phyloP scores from a whole-genome alignment of 164 flowering plant species.

The Piper longum region DNA sequence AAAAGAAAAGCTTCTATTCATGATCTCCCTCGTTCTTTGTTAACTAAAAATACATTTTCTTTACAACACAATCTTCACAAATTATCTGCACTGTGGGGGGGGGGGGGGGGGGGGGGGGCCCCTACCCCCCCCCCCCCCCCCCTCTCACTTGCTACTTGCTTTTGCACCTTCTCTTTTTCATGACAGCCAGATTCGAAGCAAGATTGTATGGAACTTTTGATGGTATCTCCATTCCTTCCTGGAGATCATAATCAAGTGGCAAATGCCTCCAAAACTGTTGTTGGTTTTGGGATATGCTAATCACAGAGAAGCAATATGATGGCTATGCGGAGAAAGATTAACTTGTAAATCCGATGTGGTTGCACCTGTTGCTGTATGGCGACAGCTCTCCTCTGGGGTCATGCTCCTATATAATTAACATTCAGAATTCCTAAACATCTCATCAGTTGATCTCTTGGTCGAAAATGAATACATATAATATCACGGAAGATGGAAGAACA shows the following conservation, averaged over 20 bases:
- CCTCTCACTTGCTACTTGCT: background rate
- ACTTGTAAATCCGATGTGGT: conserved; percentile 40
- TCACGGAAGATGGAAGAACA: background rate
- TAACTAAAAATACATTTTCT: background rate
- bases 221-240: background rate
- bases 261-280: conserved; percentile 24
- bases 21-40: conserved; percentile 3
- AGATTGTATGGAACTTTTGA: background rate
- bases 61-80: background rate
- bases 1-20: background rate
- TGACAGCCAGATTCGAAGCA: background rate
- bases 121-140: no score
- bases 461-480: background rate
- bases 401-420: conserved; percentile 23
- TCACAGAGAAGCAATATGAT: conserved; percentile 23
- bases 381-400: conserved; percentile 48
- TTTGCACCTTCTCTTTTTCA: no score
- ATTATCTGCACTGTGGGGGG: background rate
- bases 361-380: conserved; percentile 38
- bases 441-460: no score
- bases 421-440: background rate
- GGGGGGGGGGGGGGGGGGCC: no score
- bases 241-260: background rate
- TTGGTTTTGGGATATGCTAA: background rate
- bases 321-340: conserved; percentile 49